A percentile compares a stretch with the other conserved stretches of the same genome.
Evolutionary conservation across 2,329 filamentous ascomycete species (phyloP).

Genomic region (Claviceps sp.): DNA sequence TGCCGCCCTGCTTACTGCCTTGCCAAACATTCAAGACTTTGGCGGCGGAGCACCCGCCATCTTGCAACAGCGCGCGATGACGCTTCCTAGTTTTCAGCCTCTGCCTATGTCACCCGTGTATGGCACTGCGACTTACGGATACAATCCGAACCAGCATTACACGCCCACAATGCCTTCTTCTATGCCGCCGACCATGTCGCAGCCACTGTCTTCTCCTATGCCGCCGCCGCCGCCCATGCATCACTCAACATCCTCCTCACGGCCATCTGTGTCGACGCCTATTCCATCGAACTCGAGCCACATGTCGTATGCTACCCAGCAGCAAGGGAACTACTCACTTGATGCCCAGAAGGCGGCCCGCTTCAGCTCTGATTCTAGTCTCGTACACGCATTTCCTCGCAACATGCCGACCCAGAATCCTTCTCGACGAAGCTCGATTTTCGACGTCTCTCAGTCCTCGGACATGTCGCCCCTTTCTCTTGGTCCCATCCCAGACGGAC

Average conservation of each 20-base stretch:
- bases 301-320: constrained; percentile 2
- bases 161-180: constrained; percentile 3
- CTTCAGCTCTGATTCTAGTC: constrained; percentile 8
- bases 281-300: constrained; percentile 2
- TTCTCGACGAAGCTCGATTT: constrained; percentile 10
- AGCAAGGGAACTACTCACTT: constrained; percentile 12
- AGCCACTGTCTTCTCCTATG: constrained; percentile 1
- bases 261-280: constrained; percentile 8
- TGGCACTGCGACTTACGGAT: constrained; percentile 6
- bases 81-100: constrained; percentile 11
- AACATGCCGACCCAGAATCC: constrained; percentile 12
- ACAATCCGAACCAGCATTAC: constrained; percentile 3
- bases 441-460: constrained; percentile 8
- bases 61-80: constrained; percentile 16
- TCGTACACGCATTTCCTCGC: constrained; percentile 13
- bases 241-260: constrained; percentile 7
- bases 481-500: constrained; percentile 5
- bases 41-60: constrained; percentile 5
- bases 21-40: constrained; percentile 9
- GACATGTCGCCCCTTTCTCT: constrained; percentile 8
- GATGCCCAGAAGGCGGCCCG: constrained; percentile 7
- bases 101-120: background rate
- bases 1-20: constrained; percentile 4
- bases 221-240: background rate
- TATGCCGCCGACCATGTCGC: constrained; percentile 4